Evolutionary conservation across 331 rosid species (phyloP).

Genomic region (Prunus yedoensis): DNA sequence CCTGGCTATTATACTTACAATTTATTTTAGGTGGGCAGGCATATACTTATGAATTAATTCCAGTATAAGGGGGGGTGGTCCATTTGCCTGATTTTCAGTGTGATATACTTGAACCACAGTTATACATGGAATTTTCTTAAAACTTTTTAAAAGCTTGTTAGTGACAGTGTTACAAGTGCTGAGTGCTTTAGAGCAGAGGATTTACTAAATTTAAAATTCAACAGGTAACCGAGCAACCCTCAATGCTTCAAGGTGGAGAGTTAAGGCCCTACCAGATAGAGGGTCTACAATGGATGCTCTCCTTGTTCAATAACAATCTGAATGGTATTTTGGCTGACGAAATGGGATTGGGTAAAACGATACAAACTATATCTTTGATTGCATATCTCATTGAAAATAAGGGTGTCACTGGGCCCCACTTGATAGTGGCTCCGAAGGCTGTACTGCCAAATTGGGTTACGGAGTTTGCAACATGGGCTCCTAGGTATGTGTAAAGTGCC

Average conservation of each 20-base stretch:
- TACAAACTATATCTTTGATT: conserved; percentile 90
- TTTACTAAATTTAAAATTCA: conserved; percentile 28
- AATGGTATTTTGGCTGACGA: conserved; percentile 99
- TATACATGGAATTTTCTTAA: not conserved
- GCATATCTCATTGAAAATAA: conserved; percentile 83
- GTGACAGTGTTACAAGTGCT: conserved; percentile 5
- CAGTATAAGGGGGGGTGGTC: not conserved
- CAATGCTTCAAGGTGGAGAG: conserved; percentile 95
- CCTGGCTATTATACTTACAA: not conserved
- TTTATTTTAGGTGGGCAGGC: not conserved
- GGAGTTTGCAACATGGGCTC: conserved; percentile 95
- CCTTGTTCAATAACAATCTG: conserved; percentile 90
- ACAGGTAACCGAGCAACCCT: conserved; percentile 95
- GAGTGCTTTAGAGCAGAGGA: conserved; percentile 25
- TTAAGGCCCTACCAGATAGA: conserved; percentile 89
- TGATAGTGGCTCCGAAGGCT: conserved; percentile 99
- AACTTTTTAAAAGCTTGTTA: not conserved
- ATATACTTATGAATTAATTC: not conserved
- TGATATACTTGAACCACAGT: not conserved
- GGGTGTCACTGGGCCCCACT: conserved; percentile 92
- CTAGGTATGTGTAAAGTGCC: conserved; percentile 54
- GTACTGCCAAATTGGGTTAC: conserved; percentile 91
- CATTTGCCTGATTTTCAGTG: not conserved
- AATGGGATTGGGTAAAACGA: conserved; percentile 99
- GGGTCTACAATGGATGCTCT: conserved; percentile 99